Evolutionary conservation across 108 stramenopile genomes (phyloP).

Genomic region (Cyclotella cryptica): DNA sequence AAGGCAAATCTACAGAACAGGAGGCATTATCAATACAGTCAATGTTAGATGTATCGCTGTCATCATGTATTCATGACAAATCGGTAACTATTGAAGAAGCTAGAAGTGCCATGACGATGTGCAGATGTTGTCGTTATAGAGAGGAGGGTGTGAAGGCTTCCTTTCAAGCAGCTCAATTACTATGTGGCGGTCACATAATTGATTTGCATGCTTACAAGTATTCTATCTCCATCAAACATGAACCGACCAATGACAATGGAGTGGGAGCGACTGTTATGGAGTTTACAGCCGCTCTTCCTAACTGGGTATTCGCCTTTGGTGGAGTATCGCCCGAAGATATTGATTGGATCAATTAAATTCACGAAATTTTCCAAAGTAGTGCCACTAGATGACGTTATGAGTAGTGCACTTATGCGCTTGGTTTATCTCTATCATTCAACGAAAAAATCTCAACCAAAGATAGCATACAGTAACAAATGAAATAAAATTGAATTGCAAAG

Average conservation of each 20-base stretch:
- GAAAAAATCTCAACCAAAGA: too few relatives aligned
- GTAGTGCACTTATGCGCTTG: too few relatives aligned
- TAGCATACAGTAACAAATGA: too few relatives aligned
- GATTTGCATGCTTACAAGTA: conserved; percentile 79
- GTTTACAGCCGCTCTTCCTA: conserved; percentile 35
- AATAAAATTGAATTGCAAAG: too few relatives aligned
- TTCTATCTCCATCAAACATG: conserved; percentile 20
- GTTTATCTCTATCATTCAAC: too few relatives aligned
- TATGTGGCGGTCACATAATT: conserved; percentile 74
- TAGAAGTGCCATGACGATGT: conserved; percentile 45
- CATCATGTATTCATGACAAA: conserved; percentile 33
- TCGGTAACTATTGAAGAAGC: conserved; percentile 44
- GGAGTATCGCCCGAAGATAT: conserved; percentile 9
- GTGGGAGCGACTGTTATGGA: conserved; percentile 7
- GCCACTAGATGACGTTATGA: too few relatives aligned
- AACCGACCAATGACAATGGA: background rate
- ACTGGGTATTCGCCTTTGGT: conserved; percentile 24
- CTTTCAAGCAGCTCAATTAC: conserved; percentile 71
- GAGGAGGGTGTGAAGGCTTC: conserved; percentile 45
- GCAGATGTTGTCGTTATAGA: conserved; percentile 55
- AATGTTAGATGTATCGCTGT: conserved; percentile 1
- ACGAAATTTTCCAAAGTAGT: background rate
- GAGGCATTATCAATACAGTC: conserved; percentile 17
- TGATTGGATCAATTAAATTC: conserved; percentile 24
- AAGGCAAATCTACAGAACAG: conserved; percentile 5